Evolutionary conservation across 2,329 filamentous ascomycete genomes (phyloP), one percentile per base, ranked within the genome.

Genomic region (Helotiales sp.): DNA sequence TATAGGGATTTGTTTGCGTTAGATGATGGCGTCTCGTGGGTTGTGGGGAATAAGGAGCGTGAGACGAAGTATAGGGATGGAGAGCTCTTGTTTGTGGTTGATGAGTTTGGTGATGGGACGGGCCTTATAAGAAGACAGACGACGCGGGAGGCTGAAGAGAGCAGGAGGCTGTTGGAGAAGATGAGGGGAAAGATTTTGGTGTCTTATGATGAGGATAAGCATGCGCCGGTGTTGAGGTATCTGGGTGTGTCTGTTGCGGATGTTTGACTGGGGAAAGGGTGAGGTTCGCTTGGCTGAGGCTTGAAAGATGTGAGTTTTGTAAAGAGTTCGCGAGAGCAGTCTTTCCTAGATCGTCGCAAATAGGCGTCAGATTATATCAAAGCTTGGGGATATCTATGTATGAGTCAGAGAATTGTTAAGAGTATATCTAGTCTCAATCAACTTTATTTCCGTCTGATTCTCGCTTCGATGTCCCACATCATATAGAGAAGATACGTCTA

Each of bases 1-100:
- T n/a, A 63, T n/a, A 65, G 55, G 22, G 50, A 61, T 22, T 17
- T 69, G 6, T 63, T 71, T 32, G 45, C 24, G 49, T 52, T 71
- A 6, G 69, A 71, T 47, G 69, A 71, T 59, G 67, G 64, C 1
- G 13, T 61, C 11, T 61, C 57, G 6, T 71, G 64, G 67, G 65
- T 69, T 13, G 30, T 61, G 15, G 61, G 58, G 1, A 57, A 45
- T 45, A 45, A 7, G 15, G 55, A 30, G 57, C 30, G 62, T 4
- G 45, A 54, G 22, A 26, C 22, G 22, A 7, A 4, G 32, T 30
- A 32, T 22, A 30, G 15, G 34, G 8, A 30, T 15, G 47, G 47
- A 34, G 30, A 58, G 40, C n/a, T 22, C 10, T 26, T 70, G 55
- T 64, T 62, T 40, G 52, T 32, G 49, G 32, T 68, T 34, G 68